phyloP scores from a whole-genome alignment of 129 eudicot genomes.

The Tanacetum coccineum region DNA sequence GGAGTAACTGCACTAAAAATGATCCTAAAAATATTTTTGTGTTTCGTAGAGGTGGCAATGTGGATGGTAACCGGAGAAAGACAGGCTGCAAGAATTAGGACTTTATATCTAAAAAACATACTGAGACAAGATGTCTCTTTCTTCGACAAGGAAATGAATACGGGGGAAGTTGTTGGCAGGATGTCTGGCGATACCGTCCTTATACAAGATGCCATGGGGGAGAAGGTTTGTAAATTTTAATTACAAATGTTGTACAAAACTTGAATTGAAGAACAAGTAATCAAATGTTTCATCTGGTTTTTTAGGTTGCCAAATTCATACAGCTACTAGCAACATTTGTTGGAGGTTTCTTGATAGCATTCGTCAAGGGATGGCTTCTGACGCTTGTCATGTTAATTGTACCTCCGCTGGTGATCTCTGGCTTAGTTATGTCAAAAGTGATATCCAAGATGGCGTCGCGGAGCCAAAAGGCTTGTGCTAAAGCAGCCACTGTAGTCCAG shows the following conservation, averaged over 20 bases:
- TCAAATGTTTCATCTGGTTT: background rate
- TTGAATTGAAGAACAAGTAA: no score
- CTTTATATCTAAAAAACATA: slow-evolving; percentile 63
- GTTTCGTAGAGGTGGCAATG: slow-evolving; percentile 62
- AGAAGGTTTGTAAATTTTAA: slow-evolving; percentile 52
- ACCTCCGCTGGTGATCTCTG: slow-evolving; percentile 58
- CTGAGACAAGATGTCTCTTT: slow-evolving; percentile 61
- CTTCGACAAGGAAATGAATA: slow-evolving; percentile 69
- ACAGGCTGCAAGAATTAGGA: slow-evolving; percentile 76
- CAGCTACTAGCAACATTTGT: slow-evolving; percentile 66
- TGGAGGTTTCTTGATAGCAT: slow-evolving; percentile 72
- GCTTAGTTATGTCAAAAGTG: slow-evolving; percentile 43
- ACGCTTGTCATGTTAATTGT: slow-evolving; percentile 73
- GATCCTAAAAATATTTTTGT: no score
- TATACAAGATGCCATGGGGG: slow-evolving; percentile 90
- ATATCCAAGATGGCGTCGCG: slow-evolving; percentile 57
- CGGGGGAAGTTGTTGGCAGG: slow-evolving; percentile 88
- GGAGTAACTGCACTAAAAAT: no score
- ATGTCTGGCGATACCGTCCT: slow-evolving; percentile 79
- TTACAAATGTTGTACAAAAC: slow-evolving; percentile 27
- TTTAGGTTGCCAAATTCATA: slow-evolving; percentile 69
- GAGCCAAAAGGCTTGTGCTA: slow-evolving; percentile 72
- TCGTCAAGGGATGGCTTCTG: slow-evolving; percentile 78
- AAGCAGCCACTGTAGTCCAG: slow-evolving; percentile 70
- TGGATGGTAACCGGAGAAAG: slow-evolving; percentile 94